A percentile compares a stretch with the other conserved stretches of the same genome.
Evolutionary conservation across 2,329 filamentous ascomycete genomes (phyloP).

Genomic region (Aschersonia sp.): DNA sequence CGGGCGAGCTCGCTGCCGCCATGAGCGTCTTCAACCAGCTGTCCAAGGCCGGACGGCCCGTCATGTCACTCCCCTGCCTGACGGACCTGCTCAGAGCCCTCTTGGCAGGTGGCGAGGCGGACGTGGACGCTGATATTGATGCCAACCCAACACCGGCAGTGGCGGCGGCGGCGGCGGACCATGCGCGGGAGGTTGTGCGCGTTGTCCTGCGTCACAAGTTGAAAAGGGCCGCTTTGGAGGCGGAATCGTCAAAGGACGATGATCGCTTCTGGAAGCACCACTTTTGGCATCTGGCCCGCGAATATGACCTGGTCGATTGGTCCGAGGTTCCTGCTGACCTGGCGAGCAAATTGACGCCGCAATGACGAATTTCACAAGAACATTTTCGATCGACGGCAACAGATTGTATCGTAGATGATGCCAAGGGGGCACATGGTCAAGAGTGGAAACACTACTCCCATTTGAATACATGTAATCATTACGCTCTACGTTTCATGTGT

Average conservation of each 20-base stretch:
- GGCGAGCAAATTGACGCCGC: constrained; percentile 4
- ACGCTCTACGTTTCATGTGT: no score
- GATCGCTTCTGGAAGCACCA: constrained; percentile 29
- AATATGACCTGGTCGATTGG: constrained; percentile 21
- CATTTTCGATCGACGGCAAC: no score
- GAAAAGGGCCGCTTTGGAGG: constrained; percentile 8
- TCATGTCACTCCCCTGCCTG: constrained; percentile 27
- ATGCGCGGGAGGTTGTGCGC: constrained; percentile 18
- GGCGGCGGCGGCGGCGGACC: constrained; percentile 6
- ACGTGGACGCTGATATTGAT: no score
- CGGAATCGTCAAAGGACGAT: constrained; percentile 3
- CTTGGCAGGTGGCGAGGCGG: constrained; percentile 5
- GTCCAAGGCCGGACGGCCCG: constrained; percentile 19
- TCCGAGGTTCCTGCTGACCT: constrained; percentile 8
- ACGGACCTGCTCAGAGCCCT: constrained; percentile 24
- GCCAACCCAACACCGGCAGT: constrained; percentile 4
- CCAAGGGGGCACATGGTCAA: no score
- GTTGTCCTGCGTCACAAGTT: constrained; percentile 14
- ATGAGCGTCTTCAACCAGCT: constrained; percentile 33
- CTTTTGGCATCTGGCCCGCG: constrained; percentile 32
- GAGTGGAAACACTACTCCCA: no score
- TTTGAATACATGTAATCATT: no score
- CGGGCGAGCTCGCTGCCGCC: constrained; percentile 34
- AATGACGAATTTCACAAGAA: background rate
- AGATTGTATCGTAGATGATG: no score